These are phyloP conservation scores for Penicillium concentricum DNA, from an alignment of 2,329 filamentous ascomycete species.

Conservation along the genomic window DNA sequence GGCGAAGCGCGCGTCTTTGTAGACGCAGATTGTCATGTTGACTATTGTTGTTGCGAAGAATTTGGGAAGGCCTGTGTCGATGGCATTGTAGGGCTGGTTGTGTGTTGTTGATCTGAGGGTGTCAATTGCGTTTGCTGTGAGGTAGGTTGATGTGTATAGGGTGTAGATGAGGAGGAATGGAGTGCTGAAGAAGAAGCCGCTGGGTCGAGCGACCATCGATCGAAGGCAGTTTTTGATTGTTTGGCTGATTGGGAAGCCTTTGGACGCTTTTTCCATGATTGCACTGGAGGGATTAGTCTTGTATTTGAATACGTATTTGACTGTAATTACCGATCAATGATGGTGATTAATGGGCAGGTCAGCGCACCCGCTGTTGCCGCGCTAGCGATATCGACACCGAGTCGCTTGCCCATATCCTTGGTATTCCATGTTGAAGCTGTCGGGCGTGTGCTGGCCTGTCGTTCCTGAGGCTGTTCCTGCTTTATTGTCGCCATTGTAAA, in stretches of 20 bases:
- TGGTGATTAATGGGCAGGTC: slow-evolving; percentile 79
- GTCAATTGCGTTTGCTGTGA: slow-evolving; percentile 84
- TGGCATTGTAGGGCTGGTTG: slow-evolving; percentile 55
- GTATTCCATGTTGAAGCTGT: slow-evolving; percentile 65
- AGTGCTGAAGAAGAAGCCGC: slow-evolving; percentile 47
- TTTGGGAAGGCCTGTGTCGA: slow-evolving; percentile 74
- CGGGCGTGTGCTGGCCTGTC: slow-evolving; percentile 2
- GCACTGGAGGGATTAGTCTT: slow-evolving; percentile 32
- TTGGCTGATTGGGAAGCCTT: slow-evolving; percentile 42
- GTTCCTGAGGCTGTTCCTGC: slow-evolving; percentile 14
- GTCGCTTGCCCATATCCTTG: slow-evolving; percentile 63
- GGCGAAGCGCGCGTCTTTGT: slow-evolving; percentile 86
- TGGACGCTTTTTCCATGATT: slow-evolving; percentile 52
- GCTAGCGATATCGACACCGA: slow-evolving; percentile 67
- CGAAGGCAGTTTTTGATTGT: slow-evolving; percentile 43
- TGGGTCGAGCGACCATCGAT: slow-evolving; percentile 42
- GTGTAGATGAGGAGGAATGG: slow-evolving; percentile 52
- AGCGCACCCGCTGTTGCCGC: slow-evolving; percentile 70
- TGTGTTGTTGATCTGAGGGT: slow-evolving; percentile 68
- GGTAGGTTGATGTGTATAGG: slow-evolving; percentile 84
- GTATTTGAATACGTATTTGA: neutral
- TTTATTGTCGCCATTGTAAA: slow-evolving; percentile 23
- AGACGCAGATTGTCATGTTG: slow-evolving; percentile 81
- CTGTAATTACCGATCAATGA: slow-evolving; percentile 72
- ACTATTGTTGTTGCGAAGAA: slow-evolving; percentile 77